These are phyloP conservation scores for Taphrina deformans DNA, from an alignment of 1,139 yeast species.

Conservation along the genomic window DNA sequence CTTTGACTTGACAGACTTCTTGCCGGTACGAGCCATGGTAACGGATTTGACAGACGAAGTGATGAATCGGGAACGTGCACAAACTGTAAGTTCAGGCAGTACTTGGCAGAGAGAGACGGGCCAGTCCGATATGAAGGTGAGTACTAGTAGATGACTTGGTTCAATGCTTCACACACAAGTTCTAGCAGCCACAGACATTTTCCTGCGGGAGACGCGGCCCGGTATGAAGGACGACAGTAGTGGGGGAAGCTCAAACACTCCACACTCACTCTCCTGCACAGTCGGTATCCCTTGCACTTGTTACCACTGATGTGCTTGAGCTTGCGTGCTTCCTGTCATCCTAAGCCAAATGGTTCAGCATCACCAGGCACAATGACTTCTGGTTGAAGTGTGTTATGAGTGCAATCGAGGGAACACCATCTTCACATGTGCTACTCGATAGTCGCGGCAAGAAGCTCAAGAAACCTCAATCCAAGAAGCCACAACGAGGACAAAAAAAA, in stretches of 20 bases:
- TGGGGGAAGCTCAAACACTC: background rate
- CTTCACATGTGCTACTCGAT: background rate
- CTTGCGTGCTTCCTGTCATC: too few relatives aligned
- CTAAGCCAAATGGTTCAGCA: too few relatives aligned
- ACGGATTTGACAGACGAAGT: too few relatives aligned
- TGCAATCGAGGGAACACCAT: background rate
- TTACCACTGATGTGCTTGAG: background rate
- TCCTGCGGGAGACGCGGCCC: background rate
- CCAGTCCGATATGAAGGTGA: too few relatives aligned
- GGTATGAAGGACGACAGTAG: background rate
- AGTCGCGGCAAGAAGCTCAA: constrained; percentile 19
- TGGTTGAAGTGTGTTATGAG: too few relatives aligned
- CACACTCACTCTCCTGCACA: too few relatives aligned
- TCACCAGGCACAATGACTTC: too few relatives aligned
- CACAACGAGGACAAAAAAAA: constrained; percentile 28
- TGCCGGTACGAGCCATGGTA: constrained; percentile 29
- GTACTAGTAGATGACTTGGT: background rate
- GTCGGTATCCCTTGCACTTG: too few relatives aligned
- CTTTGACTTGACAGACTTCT: constrained; percentile 26
- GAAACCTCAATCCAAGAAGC: constrained; percentile 6
- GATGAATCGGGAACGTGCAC: too few relatives aligned
- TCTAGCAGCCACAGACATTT: background rate
- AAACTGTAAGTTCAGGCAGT: too few relatives aligned
- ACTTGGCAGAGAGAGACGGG: too few relatives aligned
- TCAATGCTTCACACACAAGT: background rate